Base-by-base conservation (phyloP, 768 basidiomycete species). In the Trametopsis cervina region DNA sequence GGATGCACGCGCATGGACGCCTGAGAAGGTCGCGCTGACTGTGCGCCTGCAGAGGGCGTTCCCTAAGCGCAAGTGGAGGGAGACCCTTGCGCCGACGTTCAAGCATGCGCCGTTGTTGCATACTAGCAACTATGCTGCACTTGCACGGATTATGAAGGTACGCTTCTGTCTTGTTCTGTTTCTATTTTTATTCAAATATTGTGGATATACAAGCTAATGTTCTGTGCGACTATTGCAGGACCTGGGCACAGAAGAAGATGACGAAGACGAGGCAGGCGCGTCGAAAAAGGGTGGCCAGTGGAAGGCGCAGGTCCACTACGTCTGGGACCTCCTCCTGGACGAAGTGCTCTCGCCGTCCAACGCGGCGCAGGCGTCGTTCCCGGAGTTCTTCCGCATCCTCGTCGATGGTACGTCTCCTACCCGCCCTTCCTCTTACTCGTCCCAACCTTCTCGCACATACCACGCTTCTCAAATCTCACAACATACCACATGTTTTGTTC, bases 261-360 rank as follows among this genome's bases (percentile, higher is more conserved):
- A 62, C 47, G 57, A 69, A 29, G 61, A 37, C 4, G 78, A 81
- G 61, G 7, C 78, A 39, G 73, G 75, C 36, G 57, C 65, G 2
- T 60, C 72, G 10, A 80, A 81, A 50, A 70, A 72, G 10, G 66
- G 73, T 27, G 77, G 78, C 27, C 64, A 77, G 12, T 91, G 93
- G 92, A 94, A 88, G 62, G 83, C 93, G 47, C 84, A 92, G 60
- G 72, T 94, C 37, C 95, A 96, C 62, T 93, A 89, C 62, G 88
- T 84, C 20, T 99, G 95, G 95, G 79, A 82, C 52, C 69, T 83
- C 49, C 76, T 98, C 41, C 68, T 97, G 26, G 85, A 93, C 53
- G 73, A 73, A 41, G 78, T 91, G 43, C 75, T 94, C 46, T 75
- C 80, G 11, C 65, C 69, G 52, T 63, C 68, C 25, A 53, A 58